phyloP scores from a whole-genome alignment of 805 yeast genomes.

The Nakazawaea peltata region DNA sequence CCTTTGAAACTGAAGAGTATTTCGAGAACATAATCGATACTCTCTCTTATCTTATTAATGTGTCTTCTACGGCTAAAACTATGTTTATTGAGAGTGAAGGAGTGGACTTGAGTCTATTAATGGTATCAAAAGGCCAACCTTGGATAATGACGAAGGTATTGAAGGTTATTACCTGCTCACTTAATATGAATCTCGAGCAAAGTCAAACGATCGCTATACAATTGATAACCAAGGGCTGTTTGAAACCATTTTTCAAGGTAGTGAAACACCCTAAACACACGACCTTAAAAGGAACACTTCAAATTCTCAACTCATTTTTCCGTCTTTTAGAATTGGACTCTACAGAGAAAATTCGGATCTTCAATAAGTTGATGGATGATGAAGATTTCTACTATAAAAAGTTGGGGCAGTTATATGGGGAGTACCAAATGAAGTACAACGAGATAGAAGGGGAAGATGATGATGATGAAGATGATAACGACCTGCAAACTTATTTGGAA shows the following conservation, averaged over 20 bases:
- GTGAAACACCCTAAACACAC: too few species aligned
- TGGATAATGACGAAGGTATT: not conserved
- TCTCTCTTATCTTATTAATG: constrained; percentile 12
- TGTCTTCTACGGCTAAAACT: constrained; percentile 6
- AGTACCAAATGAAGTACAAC: constrained; percentile 1
- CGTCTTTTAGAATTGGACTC: constrained; percentile 9
- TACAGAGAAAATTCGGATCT: constrained; percentile 7
- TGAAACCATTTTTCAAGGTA: constrained; percentile 9
- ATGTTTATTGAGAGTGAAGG: constrained; percentile 12
- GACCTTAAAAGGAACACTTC: too few species aligned
- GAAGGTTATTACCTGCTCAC: constrained; percentile 4
- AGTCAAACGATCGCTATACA: not conserved
- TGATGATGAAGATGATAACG: not conserved
- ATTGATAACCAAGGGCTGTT: constrained; percentile 5
- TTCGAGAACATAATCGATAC: constrained; percentile 10
- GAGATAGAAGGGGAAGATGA: not conserved
- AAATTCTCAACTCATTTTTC: constrained; percentile 6
- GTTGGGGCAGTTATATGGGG: too few species aligned
- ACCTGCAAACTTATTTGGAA: too few species aligned
- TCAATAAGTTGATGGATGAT: constrained; percentile 9
- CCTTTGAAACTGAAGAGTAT: not conserved
- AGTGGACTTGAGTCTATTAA: constrained; percentile 6
- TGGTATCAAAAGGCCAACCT: not conserved
- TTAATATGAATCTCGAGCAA: too few species aligned
- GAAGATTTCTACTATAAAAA: not conserved